Evolutionary conservation across 768 basidiomycete genomes (phyloP), one percentile per base, ranked within the genome.

Genomic region (Agrocybe praecox): DNA sequence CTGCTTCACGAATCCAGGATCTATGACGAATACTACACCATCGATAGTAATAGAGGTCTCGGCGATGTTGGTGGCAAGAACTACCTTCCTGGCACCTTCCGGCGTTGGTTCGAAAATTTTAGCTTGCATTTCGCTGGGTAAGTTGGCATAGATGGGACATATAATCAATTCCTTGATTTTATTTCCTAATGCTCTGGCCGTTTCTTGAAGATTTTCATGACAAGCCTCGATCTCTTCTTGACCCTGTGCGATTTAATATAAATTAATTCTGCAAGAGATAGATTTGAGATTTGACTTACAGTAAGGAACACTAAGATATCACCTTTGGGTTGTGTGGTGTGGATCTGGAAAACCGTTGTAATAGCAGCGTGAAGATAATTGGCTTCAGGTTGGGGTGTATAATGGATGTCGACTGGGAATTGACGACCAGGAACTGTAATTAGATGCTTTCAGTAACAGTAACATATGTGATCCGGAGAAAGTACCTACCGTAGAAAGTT

Each of bases 81-180:
- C 97, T 46, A 99, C 96, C 75, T 99, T 99, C 55, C 97, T 82
- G 23, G 97, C 93, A 18, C 95, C 95, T 52, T 92, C 90, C 1
- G 96, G 97, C 5, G 97, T 99, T 0, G 97, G 96, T 72, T 99
- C 97, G 72, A 99, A 99, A 55, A 99, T 99, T 76, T 98, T 97
- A 34, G 95, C 91, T 70, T 99, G 97, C 96, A 99, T 96, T 59
- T 99, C 97, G 63, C 94, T 96, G 1, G 97, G 97, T n/a, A 99
- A 75, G 69, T 97, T 98, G 60, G 97, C 97, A 66, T 99, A 99
- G 58, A 99, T 99, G 2, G 97, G 97, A 66, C 96, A 98, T 57
- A 99, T 84, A 55, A 98, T 87, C 45, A 99, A 81, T 66, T 99
- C 97, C 6, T 86, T 83, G 46, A 98, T 90, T 75, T 98, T 98